phyloP scores from a whole-genome alignment of 345 rosid species.

The Eucalyptus leucophloia region DNA sequence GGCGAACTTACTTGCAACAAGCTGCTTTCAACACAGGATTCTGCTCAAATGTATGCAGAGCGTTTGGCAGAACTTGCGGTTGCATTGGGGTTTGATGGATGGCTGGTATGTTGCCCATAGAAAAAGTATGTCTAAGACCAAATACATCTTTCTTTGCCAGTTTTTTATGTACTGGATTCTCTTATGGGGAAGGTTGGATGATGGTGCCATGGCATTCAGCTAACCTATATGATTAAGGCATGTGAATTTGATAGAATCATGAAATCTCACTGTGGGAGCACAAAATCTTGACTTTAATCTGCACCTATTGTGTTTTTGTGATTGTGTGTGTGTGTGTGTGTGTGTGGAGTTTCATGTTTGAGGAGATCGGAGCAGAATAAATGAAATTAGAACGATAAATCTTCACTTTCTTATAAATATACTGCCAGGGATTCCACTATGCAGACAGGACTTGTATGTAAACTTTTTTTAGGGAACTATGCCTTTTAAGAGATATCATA shows the following conservation, averaged over 20 bases:
- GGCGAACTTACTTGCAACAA: constrained; percentile 46
- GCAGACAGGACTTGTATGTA: background rate
- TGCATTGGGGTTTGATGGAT: constrained; percentile 74
- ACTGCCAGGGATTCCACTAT: background rate
- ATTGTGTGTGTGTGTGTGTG: background rate
- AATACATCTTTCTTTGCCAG: background rate
- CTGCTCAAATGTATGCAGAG: constrained; percentile 59
- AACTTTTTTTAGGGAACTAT: background rate
- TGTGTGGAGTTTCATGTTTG: background rate
- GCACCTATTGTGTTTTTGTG: background rate
- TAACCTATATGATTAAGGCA: background rate
- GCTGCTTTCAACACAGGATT: constrained; percentile 55
- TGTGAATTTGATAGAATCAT: background rate
- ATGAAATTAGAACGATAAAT: background rate
- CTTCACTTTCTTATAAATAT: background rate
- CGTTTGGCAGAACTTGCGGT: constrained; percentile 59
- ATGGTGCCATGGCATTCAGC: background rate
- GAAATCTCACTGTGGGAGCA: background rate
- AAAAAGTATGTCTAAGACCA: background rate
- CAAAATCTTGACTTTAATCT: background rate
- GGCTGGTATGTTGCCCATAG: constrained; percentile 46
- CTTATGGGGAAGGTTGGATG: background rate
- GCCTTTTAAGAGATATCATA: background rate
- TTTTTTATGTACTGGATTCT: background rate
- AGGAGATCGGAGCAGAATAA: background rate